These are phyloP conservation scores for Hyphodiscus hymeniophilus DNA, from an alignment of 495 filamentous ascomycete genomes.

Conservation along the genomic window DNA sequence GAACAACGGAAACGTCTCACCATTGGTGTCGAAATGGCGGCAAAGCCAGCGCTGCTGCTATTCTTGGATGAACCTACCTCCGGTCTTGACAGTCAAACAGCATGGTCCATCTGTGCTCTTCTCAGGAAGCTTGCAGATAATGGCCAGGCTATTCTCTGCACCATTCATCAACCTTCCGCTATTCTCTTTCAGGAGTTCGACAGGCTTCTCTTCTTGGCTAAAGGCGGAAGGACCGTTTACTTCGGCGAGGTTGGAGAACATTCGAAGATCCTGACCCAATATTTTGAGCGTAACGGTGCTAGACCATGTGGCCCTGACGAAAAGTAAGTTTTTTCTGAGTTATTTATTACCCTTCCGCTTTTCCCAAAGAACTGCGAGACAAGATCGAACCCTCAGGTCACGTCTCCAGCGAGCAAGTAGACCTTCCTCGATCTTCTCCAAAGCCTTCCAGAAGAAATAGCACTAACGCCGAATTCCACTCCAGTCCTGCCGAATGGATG, in stretches of 20 bases:
- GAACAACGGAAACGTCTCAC: constrained; percentile 86
- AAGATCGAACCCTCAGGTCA: too few species aligned
- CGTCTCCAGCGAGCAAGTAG: too few species aligned
- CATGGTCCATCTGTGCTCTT: constrained; percentile 74
- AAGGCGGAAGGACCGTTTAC: constrained; percentile 67
- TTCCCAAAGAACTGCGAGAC: too few species aligned
- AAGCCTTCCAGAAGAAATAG: too few species aligned
- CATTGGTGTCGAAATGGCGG: constrained; percentile 85
- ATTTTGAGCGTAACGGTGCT: constrained; percentile 71
- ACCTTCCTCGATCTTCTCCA: too few species aligned
- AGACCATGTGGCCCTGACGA: constrained; percentile 60
- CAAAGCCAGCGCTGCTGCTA: constrained; percentile 76
- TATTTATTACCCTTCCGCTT: too few species aligned
- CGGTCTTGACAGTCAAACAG: constrained; percentile 52
- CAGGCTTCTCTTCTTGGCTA: constrained; percentile 62
- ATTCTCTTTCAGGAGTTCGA: constrained; percentile 91
- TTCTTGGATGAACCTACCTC: constrained; percentile 75
- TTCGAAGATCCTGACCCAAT: constrained; percentile 52
- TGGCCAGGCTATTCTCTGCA: constrained; percentile 84
- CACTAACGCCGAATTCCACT: too few species aligned
- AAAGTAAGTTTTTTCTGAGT: too few species aligned
- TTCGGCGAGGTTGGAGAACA: constrained; percentile 69
- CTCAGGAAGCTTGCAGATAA: constrained; percentile 74
- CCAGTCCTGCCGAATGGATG: constrained; percentile 96
- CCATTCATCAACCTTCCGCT: constrained; percentile 87